These are phyloP conservation scores for Candolleomyces aberdarensis DNA, from an alignment of 768 basidiomycete species.

Conservation along the genomic window DNA sequence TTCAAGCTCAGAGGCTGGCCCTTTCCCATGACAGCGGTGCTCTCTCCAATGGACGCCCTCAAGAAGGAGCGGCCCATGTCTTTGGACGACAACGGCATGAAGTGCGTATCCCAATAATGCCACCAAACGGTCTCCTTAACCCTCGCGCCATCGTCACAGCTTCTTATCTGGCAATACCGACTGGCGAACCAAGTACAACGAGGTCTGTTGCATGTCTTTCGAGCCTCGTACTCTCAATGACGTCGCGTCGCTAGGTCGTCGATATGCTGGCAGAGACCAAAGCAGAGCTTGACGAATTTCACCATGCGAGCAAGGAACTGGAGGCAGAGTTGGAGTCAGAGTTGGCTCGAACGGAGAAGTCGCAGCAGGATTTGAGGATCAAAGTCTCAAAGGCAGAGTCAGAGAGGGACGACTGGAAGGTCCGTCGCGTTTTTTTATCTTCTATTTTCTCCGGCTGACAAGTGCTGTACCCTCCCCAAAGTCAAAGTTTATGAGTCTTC, in stretches of 20 bases:
- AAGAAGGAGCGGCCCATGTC: slow-evolving; percentile 59
- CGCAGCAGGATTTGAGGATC: slow-evolving; percentile 74
- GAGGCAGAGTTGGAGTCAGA: slow-evolving; percentile 93
- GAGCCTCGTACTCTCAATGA: not conserved
- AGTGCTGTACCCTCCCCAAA: slow-evolving; percentile 23
- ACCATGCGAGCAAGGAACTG: slow-evolving; percentile 83
- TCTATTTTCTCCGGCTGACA: not conserved
- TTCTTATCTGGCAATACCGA: slow-evolving; percentile 56
- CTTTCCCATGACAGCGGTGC: slow-evolving; percentile 57
- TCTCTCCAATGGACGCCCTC: slow-evolving; percentile 56
- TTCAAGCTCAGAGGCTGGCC: slow-evolving; percentile 10
- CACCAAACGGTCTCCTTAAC: slow-evolving; percentile 12
- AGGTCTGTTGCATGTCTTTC: slow-evolving; percentile 32
- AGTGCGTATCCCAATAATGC: slow-evolving; percentile 35
- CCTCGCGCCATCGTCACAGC: slow-evolving; percentile 32
- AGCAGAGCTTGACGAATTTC: slow-evolving; percentile 84
- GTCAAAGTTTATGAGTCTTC: slow-evolving; percentile 84
- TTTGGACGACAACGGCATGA: slow-evolving; percentile 63
- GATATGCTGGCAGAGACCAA: slow-evolving; percentile 85
- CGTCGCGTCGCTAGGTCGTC: slow-evolving; percentile 43
- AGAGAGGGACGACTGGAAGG: slow-evolving; percentile 94
- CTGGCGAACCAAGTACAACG: slow-evolving; percentile 79
- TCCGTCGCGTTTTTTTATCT: slow-evolving; percentile 29
- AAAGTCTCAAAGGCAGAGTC: slow-evolving; percentile 67
- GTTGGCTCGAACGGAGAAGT: slow-evolving; percentile 81